Conservation (phyloP, 164 flowering plant species). For the Litsea cubeba region DNA sequence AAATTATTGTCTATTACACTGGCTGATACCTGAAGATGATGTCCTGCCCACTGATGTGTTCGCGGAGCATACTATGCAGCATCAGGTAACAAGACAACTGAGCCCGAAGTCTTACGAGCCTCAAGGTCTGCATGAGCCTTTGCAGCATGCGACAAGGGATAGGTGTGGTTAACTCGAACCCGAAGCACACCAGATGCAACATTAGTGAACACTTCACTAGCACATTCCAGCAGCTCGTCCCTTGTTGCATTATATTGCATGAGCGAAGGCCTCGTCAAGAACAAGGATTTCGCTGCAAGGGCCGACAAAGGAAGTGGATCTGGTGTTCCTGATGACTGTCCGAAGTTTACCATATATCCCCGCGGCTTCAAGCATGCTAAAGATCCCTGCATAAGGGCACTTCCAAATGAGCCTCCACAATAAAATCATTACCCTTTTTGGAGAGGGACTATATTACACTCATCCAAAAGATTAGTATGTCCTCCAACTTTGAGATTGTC, state of each 20-base stretch:
- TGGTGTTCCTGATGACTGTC: constrained; percentile 80
- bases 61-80: background rate
- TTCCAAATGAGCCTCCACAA: background rate
- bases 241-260: constrained; percentile 58
- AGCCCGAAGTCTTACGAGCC: constrained; percentile 66
- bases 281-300: constrained; percentile 60
- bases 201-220: constrained; percentile 71
- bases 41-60: too few species aligned
- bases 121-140: constrained; percentile 77
- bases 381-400: constrained; percentile 54
- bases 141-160: constrained; percentile 74
- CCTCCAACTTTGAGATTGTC: background rate
- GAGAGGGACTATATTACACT: too few species aligned
- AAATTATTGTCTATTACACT: too few species aligned
- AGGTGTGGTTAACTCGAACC: constrained; percentile 71
- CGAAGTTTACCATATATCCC: constrained; percentile 83
- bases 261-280: constrained; percentile 71
- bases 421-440: background rate
- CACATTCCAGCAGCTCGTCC: constrained; percentile 66
- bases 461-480: too few species aligned
- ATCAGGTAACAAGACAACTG: constrained; percentile 68
- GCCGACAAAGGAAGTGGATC: constrained; percentile 77
- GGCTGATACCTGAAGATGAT: too few species aligned
- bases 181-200: constrained; percentile 48
- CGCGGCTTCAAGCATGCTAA: constrained; percentile 64